Base-by-base conservation (phyloP, 768 basidiomycete species). In the Kwoniella mangroviensis region DNA sequence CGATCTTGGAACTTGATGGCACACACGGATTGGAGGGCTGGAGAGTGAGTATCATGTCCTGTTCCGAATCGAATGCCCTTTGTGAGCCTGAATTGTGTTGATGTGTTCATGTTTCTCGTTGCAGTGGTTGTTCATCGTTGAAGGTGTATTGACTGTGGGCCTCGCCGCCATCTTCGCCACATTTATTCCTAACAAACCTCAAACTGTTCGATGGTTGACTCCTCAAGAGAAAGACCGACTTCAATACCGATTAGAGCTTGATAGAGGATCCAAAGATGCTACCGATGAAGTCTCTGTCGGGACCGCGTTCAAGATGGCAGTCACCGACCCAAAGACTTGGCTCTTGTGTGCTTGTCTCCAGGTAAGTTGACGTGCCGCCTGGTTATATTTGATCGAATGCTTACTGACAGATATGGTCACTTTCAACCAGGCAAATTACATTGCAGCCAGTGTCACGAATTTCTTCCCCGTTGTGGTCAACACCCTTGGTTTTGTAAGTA, bases 131-230 rank as follows among this genome's bases (percentile, higher is more conserved):
- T 75, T 76, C 66, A 79, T 79, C 68, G 62, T 79, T 19, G 75
- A 75, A 60, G 69, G 72, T 52, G 49, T 63, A 26, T 28, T 74
- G 57, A 73, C 69, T 21, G 73, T 73, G 22, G 59, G 49, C 22
- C 65, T 74, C 41, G 74, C 67, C 12, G 43, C 22, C 22, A 69
- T 79, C 56, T 74, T 79, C 60, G 65, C 72, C 26, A 66, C 71
- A n/a, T 74, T 78, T 73, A 75, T 81, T 82, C 92, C 93, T 11
- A 86, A 94, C 83, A 92, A 94, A 78, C 93, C 94, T 1, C 81
- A 87, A 56, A 88, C 93, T 52, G 90, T 93, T 75, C 90, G 91
- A 4, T 88, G 90, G 34, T 84, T 96, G 42, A 77, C 68, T 41
- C 68, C 63, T 22, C 62, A 67, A 15, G 74, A 81, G 71, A 71